A percentile compares a stretch with the other conserved stretches of the same genome.
phyloP scores from a whole-genome alignment of 345 rosid genomes.

The Syzygium grande region DNA sequence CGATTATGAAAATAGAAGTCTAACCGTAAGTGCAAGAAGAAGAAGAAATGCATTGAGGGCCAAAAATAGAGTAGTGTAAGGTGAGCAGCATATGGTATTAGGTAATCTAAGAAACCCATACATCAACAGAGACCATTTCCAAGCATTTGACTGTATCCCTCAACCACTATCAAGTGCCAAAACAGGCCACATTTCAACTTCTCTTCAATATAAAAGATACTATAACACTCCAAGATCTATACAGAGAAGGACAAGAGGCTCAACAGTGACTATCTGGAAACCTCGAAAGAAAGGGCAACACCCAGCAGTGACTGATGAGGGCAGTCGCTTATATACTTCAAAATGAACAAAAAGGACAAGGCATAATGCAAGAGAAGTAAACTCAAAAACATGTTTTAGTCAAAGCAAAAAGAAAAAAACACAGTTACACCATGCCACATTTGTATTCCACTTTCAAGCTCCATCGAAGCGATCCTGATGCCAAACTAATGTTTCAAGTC shows the following conservation, averaged over 20 bases:
- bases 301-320: not conserved
- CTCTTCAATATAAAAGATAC: no score
- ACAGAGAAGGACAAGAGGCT: not conserved
- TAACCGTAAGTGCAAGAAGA: not conserved
- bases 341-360: not conserved
- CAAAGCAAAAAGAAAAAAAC: no score
- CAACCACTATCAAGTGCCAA: not conserved
- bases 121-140: not conserved
- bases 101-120: not conserved
- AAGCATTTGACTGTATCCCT: not conserved
- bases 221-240: not conserved
- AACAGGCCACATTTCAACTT: not conserved
- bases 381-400: not conserved
- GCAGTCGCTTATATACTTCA: not conserved
- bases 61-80: not conserved
- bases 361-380: not conserved
- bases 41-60: not conserved
- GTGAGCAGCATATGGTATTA: not conserved
- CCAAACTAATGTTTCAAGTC: no score
- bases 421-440: no score
- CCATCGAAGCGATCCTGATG: no score
- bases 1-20: not conserved
- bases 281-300: no score
- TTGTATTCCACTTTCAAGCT: no score
- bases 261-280: no score